Base-by-base conservation (phyloP, 306 rosid species). In the Castanea sativa region DNA sequence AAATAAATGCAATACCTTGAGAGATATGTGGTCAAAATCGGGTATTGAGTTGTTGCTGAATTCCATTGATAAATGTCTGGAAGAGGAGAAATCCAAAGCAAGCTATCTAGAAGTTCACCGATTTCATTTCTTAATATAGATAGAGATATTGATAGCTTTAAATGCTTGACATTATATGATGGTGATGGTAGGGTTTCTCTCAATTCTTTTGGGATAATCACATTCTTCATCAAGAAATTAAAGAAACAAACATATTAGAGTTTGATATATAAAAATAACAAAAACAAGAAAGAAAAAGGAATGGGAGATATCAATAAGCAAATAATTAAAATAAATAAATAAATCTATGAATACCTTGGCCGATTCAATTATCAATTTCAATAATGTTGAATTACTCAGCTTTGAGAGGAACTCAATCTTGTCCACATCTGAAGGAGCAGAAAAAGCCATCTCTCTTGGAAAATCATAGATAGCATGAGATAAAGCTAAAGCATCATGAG, bases 11-110 rank as follows among this genome's bases (percentile, higher is more conserved):
- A 41, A 74, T 41, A 60, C 79, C 79, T 51, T 52, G 38, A 77
- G n/a, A 18, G 33, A 25, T 41, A 41, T 41, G 2, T 6, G 49
- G 49, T 6, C 12, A 41, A 7, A 9, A 41, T 41, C 11, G 12
- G 49, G 49, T 8, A 6, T 9, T 41, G 49, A 41, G 11, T 6
- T 56, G 19, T 58, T 21, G 61, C 71, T 57, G 53, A 32, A 77
- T 27, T 77, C 80, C 19, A 77, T 67, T 0, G 53, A 5, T 23
- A 77, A 69, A 61, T 67, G 12, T 65, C 21, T n/a, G 53, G 80
- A 8, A 49, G 64, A 6, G 74, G 74, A 23, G 67, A 60, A 77
- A 77, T 67, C 74, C 80, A 77, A 65, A 65, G 68, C 80, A 68
- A 55, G 35, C n/a, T 30, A 14, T 32, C 45, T 33, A 68, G n/a